Base-by-base conservation (phyloP, 2,329 filamentous ascomycete genomes). In the Aspergillus bombycis region DNA sequence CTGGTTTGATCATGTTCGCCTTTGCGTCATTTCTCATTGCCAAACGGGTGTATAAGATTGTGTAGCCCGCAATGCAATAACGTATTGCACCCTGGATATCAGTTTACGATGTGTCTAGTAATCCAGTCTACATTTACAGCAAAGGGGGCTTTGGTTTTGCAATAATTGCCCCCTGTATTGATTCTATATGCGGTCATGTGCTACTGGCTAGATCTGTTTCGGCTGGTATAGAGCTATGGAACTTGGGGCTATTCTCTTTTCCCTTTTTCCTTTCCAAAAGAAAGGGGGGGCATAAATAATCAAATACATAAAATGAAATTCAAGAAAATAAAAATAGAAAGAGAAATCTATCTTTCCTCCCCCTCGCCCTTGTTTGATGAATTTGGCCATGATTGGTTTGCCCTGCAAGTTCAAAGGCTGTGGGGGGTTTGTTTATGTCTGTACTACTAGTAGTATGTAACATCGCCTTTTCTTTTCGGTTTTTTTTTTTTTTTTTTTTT, bases 31-130 rank as follows among this genome's bases (percentile, higher is more conserved):
- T 90, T 74, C 81, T 89, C 74, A 89, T 94, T 68, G 93, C 93
- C 21, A 96, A 95, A 83, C 86, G 90, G 69, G 88, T 94, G 43
- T 94, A 94, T 76, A 87, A 89, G 50, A 93, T 94, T 79, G 90
- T 93, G 43, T 93, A 74, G 65, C 58, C 54, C 41, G 21, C 34
- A 34, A 11, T 23, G 21, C 23, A 6, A 50, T 11, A 21, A 38
- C 7, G 52, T 21, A 61, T 43, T 28, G n/a, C 26, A 36, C 10
- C 8, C 30, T n/a, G 6, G 53, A 56, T 3, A n/a, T 11, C n/a
- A 6, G 43, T 53, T n/a, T 52, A 38, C 34, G 34, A 36, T 36
- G 34, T 52, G 48, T 59, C 43, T 9, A 10, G 11, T 21, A 46
- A 46, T 14, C 21, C 21, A 12, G 11, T 46, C 43, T 26, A 46